phyloP scores from a whole-genome alignment of 257 asterid genomes.

The Solanum sejunctum region DNA sequence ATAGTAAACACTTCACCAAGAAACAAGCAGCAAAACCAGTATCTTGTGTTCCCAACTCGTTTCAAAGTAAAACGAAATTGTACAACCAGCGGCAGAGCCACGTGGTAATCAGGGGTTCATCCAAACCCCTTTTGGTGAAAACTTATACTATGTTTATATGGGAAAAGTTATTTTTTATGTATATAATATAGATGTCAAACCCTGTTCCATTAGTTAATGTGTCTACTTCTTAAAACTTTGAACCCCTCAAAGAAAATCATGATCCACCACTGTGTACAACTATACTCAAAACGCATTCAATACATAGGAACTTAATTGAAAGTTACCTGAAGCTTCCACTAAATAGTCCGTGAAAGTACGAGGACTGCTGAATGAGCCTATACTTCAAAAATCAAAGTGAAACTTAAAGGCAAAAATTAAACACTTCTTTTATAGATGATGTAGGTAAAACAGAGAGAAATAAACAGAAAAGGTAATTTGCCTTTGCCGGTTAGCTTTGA shows the following conservation, averaged over 20 bases:
- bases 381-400: not conserved
- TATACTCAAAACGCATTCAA: not conserved
- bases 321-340: constrained; percentile 60
- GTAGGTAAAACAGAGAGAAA: not conserved
- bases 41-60: not conserved
- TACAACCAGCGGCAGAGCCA: not conserved
- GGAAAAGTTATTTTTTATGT: no score
- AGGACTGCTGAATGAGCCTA: constrained; percentile 57
- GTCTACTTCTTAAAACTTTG: no score
- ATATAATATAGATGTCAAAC: no score
- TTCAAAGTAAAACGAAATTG: not conserved
- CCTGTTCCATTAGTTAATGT: no score
- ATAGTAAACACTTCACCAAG: not conserved
- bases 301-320: not conserved
- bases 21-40: not conserved
- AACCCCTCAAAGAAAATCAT: no score
- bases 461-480: not conserved
- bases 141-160: no score
- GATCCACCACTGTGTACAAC: not conserved
- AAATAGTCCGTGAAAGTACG: constrained; percentile 69
- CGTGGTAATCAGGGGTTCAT: no score
- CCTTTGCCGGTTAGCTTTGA: constrained; percentile 46
- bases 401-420: not conserved
- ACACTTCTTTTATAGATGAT: not conserved
- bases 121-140: no score